Evolutionary conservation across 2,329 filamentous ascomycete genomes (phyloP), one percentile per base, ranked within the genome.

Genomic region (Zasmidium citrigriseum): DNA sequence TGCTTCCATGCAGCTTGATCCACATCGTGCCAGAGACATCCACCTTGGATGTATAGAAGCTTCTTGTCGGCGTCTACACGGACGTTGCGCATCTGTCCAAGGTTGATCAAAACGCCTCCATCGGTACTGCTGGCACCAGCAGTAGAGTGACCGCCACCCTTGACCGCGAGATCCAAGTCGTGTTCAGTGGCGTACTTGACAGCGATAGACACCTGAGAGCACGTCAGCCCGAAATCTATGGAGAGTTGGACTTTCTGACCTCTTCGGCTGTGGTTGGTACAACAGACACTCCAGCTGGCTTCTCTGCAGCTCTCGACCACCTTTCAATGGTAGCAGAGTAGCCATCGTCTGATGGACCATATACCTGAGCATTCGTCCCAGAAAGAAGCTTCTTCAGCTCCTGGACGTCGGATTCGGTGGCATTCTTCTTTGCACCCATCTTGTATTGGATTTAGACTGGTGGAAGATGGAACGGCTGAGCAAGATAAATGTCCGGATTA

Each of bases 91-190:
- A 87, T 80, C 24, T 76, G 72, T 1, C 74, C 73, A 5, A 87
- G 75, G 65, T 86, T 82, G 53, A 87, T 78, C 10, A 86, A 77
- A 22, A 87, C 74, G 4, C 83, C 84, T 7, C 80, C 78, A 44
- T 78, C 67, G 1, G 79, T 79, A 1, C 80, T 81, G 2, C 78
- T 80, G 1, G 78, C 74, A 4, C 81, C 82, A 1, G 77, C 76
- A 0, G 83, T 83, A 1, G 80, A 82, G 69, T 86, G 84, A 0
- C 83, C 82, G 18, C 84, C 84, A 14, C 83, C 80, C 57, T 78
- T 77, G 34, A 85, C 79, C 0, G 80, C 81, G 56, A 86, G 75
- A 47, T 82, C 77, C 44, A 86, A 74, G 4, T 67, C 66, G 48
- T 80, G 67, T 14, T 75, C 65, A 1, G 70, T 72, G 22, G 79